These are phyloP conservation scores for Rasamsonia emersonii DNA, from an alignment of 2,329 filamentous ascomycete species.

Conservation along the genomic window DNA sequence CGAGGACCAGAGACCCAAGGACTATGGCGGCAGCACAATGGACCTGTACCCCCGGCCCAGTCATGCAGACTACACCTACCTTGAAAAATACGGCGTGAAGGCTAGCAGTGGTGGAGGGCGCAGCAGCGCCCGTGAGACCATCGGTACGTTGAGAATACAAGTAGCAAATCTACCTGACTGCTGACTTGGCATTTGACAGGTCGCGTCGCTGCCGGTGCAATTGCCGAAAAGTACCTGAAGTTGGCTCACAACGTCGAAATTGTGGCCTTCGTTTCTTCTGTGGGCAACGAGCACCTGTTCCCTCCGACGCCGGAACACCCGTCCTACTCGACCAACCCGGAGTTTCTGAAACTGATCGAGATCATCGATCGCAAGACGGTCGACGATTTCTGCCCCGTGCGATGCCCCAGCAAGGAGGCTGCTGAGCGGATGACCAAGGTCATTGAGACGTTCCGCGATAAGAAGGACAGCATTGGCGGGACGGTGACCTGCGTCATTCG, in stretches of 20 bases:
- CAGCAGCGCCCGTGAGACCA: constrained; percentile 89
- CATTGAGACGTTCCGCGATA: constrained; percentile 70
- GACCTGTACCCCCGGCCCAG: constrained; percentile 82
- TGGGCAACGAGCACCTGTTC: constrained; percentile 72
- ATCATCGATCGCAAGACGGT: constrained; percentile 66
- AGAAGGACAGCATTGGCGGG: constrained; percentile 82
- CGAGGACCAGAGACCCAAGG: constrained; percentile 84
- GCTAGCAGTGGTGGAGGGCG: constrained; percentile 83
- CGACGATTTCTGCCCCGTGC: constrained; percentile 74
- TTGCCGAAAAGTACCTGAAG: constrained; percentile 84
- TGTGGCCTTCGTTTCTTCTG: constrained; percentile 78
- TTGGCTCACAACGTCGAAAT: constrained; percentile 81
- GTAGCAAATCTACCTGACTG: not conserved
- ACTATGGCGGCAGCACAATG: constrained; percentile 86
- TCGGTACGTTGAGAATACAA: constrained; percentile 46
- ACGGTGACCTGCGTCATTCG: constrained; percentile 91
- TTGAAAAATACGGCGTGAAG: constrained; percentile 94
- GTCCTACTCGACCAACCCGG: constrained; percentile 63
- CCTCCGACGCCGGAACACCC: constrained; percentile 61
- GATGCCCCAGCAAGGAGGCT: constrained; percentile 65
- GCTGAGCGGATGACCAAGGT: constrained; percentile 65
- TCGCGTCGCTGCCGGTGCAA: constrained; percentile 80
- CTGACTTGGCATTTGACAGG: constrained; percentile 30
- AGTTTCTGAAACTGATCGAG: constrained; percentile 66
- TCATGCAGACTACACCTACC: constrained; percentile 94